Percentiles rank a stretch among this genome's conserved stretches.
These are phyloP conservation scores for Balansia obtecta DNA, from an alignment of 2,329 filamentous ascomycete species.

Conservation along the genomic window DNA sequence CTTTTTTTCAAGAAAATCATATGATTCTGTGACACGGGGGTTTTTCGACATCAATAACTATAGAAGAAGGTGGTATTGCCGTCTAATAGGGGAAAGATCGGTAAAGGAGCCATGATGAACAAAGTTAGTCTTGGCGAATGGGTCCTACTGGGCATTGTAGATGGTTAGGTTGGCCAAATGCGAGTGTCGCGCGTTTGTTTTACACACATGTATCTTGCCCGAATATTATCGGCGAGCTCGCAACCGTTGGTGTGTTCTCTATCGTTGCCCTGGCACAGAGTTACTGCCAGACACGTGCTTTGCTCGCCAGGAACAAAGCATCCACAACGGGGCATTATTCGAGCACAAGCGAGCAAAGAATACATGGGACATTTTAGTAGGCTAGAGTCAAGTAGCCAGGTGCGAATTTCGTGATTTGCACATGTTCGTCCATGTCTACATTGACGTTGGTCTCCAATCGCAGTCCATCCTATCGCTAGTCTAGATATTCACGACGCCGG, in stretches of 20 bases:
- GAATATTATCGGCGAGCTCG: constrained; percentile 36
- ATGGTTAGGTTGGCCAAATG: constrained; percentile 35
- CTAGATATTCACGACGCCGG: background rate
- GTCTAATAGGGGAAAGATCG: constrained; percentile 40
- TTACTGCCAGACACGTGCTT: constrained; percentile 38
- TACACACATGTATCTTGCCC: constrained; percentile 43
- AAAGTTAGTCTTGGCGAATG: constrained; percentile 37
- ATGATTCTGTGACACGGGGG: constrained; percentile 30
- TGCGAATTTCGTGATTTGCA: background rate
- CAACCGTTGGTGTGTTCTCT: constrained; percentile 33
- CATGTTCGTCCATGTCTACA: too few relatives aligned
- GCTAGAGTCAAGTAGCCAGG: background rate
- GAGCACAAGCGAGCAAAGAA: background rate
- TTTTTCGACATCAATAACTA: constrained; percentile 28
- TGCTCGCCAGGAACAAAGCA: constrained; percentile 10
- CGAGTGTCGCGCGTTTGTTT: constrained; percentile 38
- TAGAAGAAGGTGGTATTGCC: constrained; percentile 31
- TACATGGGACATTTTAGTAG: background rate
- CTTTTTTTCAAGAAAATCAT: constrained; percentile 2
- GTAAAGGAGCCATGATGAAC: constrained; percentile 33
- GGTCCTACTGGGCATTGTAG: constrained; percentile 40
- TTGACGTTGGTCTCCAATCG: background rate
- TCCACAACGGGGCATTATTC: background rate
- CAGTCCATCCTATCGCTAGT: background rate
- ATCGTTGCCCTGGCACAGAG: constrained; percentile 36